Base-by-base conservation (phyloP, 768 basidiomycete genomes). In the Amanita inopinata region DNA sequence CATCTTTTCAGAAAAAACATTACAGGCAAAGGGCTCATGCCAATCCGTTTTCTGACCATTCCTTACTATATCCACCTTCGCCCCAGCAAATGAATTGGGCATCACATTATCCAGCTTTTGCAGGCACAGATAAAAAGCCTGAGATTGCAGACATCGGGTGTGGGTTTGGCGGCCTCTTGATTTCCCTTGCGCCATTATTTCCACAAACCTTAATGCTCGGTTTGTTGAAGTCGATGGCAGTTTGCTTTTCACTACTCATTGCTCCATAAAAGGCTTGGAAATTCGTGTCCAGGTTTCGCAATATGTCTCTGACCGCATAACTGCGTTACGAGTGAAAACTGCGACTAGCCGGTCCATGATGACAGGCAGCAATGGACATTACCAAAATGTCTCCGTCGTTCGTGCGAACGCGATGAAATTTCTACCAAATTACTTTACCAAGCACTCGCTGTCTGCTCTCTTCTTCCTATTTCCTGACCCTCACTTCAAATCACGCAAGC, bases 391-490 rank as follows among this genome's bases (percentile, higher is more conserved):
- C 42, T 91, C 90, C 25, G 78, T 97, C 49, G 84, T 96, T 49
- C 82, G 96, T 38, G 93, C 88, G 10, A 99, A 99, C 59, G 85
- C 91, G 35, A 97, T 97, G 93, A 98, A 98, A 65, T 97, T 98
- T 61, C 71, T 97, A 43, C 87, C 93, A 4, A 98, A 98, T 62
- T 97, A 91, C 62, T 96, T 99, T 61, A 57, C 72, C 17, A 92
- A 93, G 57, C 81, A 81, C 45, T 94, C 94, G 49, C 70, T 99
- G 27, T 82, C 85, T 14, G 81, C 94, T 36, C 71, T 99, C 38
- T 99, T 99, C 66, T 98, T 99, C 69, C 76, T 98, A 46, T 99
- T 98, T 64, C 96, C 96, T 31, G 96, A 99, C 62, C 96, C 96
- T 0, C 96, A 98, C 61, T 99, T 99, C 76, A 98, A 99, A 61